Conservation (phyloP, 2,329 filamentous ascomycete genomes). For the Pyricularia sp. region DNA sequence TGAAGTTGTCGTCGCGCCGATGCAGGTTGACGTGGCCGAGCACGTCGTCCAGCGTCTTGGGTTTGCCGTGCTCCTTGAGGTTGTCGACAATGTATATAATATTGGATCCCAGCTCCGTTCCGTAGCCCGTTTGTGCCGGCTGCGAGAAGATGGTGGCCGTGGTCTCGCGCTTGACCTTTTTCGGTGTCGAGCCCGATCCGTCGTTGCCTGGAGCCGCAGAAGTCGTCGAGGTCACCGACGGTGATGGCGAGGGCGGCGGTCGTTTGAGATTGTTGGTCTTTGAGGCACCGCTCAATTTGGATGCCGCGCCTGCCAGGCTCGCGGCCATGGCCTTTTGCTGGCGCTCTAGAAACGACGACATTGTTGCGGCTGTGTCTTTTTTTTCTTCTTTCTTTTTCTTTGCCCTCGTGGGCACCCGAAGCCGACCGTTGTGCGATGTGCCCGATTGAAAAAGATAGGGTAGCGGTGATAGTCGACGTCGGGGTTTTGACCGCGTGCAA, state of each 20-base stretch:
- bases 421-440: neutral
- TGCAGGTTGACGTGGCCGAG: conserved; percentile 68
- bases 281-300: conserved; percentile 37
- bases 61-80: conserved; percentile 57
- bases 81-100: conserved; percentile 78
- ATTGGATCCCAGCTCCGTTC: conserved; percentile 72
- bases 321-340: conserved; percentile 51
- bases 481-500: neutral
- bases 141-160: conserved; percentile 56
- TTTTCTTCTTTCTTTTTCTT: neutral
- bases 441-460: neutral
- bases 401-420: neutral
- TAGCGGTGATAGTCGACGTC: neutral
- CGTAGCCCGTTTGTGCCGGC: conserved; percentile 61
- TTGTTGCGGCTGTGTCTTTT: neutral
- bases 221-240: conserved; percentile 38
- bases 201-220: conserved; percentile 15
- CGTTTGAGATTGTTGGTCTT: conserved; percentile 21
- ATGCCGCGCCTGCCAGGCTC: conserved; percentile 48
- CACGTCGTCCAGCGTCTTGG: conserved; percentile 62
- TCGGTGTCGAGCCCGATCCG: conserved; percentile 43
- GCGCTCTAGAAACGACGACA: conserved; percentile 46
- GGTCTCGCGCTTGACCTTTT: conserved; percentile 46
- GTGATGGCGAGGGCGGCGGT: conserved; percentile 49
- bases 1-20: conserved; percentile 44